phyloP scores from a whole-genome alignment of 169 alveolate species.

The Plasmodium knowlesi region DNA sequence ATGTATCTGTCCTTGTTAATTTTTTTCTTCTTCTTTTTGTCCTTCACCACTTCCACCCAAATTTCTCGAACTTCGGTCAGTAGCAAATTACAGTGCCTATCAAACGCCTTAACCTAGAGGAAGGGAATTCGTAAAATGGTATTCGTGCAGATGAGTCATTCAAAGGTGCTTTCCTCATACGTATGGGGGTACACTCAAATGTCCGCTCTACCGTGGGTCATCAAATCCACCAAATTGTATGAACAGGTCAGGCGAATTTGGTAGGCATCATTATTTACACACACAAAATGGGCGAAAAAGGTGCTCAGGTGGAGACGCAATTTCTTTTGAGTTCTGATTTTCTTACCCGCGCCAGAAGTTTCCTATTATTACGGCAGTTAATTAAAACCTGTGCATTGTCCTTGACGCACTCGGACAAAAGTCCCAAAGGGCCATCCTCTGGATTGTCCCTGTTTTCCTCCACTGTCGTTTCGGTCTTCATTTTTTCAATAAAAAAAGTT shows the following conservation, averaged over 20 bases:
- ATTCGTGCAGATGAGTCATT: not conserved
- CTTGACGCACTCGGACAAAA: conserved; percentile 95
- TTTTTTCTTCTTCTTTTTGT: conserved; percentile 90
- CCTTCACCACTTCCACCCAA: conserved; percentile 95
- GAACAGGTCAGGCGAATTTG: not conserved
- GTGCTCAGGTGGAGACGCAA: not conserved
- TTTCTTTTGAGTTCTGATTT: not conserved
- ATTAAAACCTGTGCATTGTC: conserved; percentile 96
- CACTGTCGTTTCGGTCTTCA: conserved; percentile 38
- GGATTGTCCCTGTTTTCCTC: conserved; percentile 89
- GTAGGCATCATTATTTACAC: not conserved
- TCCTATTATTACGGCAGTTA: conserved; percentile 97
- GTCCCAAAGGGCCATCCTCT: conserved; percentile 96
- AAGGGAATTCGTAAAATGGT: not conserved
- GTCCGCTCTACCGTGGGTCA: not conserved
- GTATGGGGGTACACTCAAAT: not conserved
- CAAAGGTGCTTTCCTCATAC: not conserved
- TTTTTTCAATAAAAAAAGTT: not conserved
- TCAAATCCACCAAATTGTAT: not conserved
- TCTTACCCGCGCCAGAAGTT: conserved; percentile 96
- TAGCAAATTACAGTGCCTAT: conserved; percentile 97
- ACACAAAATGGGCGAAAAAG: not conserved
- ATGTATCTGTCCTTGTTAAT: conserved; percentile 96
- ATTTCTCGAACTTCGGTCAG: conserved; percentile 97
- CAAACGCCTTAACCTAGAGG: conserved; percentile 94